phyloP scores from a whole-genome alignment of 106 monocot genomes.

The Allium cepa region DNA sequence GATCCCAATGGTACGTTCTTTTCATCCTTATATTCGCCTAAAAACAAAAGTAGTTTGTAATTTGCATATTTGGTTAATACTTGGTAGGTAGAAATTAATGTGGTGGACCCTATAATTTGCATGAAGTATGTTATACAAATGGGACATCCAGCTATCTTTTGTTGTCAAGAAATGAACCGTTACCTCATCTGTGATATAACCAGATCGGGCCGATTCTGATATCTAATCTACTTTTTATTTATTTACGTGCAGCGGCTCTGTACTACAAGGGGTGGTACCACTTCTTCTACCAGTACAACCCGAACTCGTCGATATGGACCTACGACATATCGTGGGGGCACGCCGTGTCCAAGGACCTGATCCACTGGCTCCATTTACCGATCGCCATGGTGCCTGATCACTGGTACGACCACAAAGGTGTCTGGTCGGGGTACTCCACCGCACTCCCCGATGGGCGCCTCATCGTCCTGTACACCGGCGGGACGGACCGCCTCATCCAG shows the following conservation, averaged over 20 bases:
- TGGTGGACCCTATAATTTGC: too few relatives aligned
- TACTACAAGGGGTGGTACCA: conserved; percentile 53
- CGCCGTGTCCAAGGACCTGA: conserved; percentile 33
- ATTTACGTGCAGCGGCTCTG: conserved; percentile 18
- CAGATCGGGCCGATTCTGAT: too few relatives aligned
- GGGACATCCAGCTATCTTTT: too few relatives aligned
- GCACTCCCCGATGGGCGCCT: conserved; percentile 25
- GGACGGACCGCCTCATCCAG: conserved; percentile 18
- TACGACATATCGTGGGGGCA: conserved; percentile 44
- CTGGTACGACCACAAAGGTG: conserved; percentile 44
- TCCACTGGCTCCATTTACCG: conserved; percentile 39
- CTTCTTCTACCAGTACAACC: conserved; percentile 49
- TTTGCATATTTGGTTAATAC: too few relatives aligned
- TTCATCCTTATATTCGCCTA: not conserved
- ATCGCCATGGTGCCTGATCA: conserved; percentile 32
- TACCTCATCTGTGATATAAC: too few relatives aligned
- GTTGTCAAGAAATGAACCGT: too few relatives aligned
- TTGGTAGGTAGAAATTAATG: too few relatives aligned
- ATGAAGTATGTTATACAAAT: too few relatives aligned
- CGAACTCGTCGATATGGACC: conserved; percentile 24
- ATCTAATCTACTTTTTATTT: too few relatives aligned
- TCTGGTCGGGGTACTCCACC: conserved; percentile 49
- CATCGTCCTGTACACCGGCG: conserved; percentile 34
- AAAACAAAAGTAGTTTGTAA: too few relatives aligned
- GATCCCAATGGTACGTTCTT: not conserved